Conservation (phyloP, 352 stramenopile species). For the Phytophthora litchii region DNA sequence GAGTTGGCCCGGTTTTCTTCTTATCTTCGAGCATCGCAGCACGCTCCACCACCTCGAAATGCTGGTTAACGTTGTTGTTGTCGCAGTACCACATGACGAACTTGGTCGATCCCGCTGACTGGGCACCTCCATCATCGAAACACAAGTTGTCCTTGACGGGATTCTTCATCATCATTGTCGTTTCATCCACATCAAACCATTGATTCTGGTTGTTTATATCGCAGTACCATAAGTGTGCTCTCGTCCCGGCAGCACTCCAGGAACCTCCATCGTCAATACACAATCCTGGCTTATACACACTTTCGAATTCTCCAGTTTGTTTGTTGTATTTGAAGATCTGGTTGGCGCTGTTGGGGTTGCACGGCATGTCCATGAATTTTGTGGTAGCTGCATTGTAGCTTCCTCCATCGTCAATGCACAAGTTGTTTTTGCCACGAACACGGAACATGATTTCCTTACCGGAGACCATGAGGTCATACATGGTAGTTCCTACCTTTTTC, state of each 20-base stretch:
- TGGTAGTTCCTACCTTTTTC: conserved; percentile 14
- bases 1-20: conserved; percentile 18
- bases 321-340: conserved; percentile 38
- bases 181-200: conserved; percentile 35
- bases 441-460: conserved; percentile 34
- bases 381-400: conserved; percentile 22
- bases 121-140: conserved; percentile 33
- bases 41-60: conserved; percentile 28
- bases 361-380: conserved; percentile 29
- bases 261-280: conserved; percentile 38
- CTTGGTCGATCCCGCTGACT: conserved; percentile 15
- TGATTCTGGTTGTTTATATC: conserved; percentile 36
- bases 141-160: conserved; percentile 39
- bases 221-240: conserved; percentile 30
- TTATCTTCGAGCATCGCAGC: conserved; percentile 15
- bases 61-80: conserved; percentile 32
- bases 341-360: conserved; percentile 36
- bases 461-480: conserved; percentile 30
- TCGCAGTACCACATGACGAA: conserved; percentile 35
- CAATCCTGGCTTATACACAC: conserved; percentile 26
- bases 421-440: conserved; percentile 29
- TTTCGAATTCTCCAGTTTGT: conserved; percentile 26
- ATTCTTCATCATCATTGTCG: conserved; percentile 34
- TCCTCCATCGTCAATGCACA: conserved; percentile 46
- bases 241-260: conserved; percentile 12